phyloP scores from a whole-genome alignment of 1,139 yeast species.

The Diutina scorzettiae region DNA sequence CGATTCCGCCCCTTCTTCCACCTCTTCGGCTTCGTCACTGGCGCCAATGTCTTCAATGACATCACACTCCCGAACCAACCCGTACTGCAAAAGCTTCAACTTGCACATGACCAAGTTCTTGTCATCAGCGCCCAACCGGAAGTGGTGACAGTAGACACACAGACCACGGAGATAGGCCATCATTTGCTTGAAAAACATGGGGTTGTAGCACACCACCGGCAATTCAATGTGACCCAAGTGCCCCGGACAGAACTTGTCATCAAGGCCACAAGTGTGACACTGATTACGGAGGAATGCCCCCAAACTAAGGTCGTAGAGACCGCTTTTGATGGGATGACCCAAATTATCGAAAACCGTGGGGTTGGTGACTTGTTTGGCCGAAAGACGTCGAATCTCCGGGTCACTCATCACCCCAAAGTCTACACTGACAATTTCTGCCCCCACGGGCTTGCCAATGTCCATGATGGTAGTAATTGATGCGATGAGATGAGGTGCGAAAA shows the following conservation, averaged over 20 bases:
- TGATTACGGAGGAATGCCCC: constrained; percentile 87
- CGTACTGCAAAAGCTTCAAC: constrained; percentile 74
- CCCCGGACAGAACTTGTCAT: constrained; percentile 92
- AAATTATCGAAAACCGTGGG: constrained; percentile 91
- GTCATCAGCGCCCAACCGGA: constrained; percentile 57
- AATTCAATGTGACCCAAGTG: constrained; percentile 97
- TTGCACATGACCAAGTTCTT: constrained; percentile 70
- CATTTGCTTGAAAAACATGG: constrained; percentile 85
- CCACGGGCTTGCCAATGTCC: constrained; percentile 96
- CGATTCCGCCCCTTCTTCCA: constrained; percentile 9
- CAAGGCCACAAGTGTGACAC: constrained; percentile 93
- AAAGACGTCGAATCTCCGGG: constrained; percentile 70
- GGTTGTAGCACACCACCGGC: constrained; percentile 92
- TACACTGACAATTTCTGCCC: constrained; percentile 84
- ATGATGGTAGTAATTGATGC: constrained; percentile 22
- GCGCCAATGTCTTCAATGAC: constrained; percentile 21
- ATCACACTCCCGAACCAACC: constrained; percentile 68
- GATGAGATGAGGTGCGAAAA: too few relatives aligned
- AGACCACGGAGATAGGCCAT: constrained; percentile 72
- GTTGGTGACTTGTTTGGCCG: constrained; percentile 91
- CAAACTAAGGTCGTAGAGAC: constrained; percentile 83
- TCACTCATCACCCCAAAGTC: constrained; percentile 83
- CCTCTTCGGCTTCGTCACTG: constrained; percentile 15
- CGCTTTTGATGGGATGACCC: constrained; percentile 92
- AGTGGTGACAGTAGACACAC: constrained; percentile 84